These are phyloP conservation scores for Kluyveromyces aestuarii DNA, from an alignment of 805 yeast species.

Conservation along the genomic window DNA sequence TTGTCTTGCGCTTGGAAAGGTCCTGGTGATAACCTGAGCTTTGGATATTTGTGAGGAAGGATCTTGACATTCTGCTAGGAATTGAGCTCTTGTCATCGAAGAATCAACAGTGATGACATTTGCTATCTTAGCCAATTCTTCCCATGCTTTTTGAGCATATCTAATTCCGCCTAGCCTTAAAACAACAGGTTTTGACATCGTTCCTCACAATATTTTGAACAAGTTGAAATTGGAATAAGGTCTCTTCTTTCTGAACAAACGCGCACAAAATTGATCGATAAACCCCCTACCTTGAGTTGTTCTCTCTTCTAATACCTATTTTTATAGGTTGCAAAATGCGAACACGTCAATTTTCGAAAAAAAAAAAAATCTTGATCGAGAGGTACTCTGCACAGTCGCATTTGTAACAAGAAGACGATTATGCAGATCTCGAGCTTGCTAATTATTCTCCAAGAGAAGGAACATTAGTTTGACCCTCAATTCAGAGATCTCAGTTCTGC, in stretches of 20 bases:
- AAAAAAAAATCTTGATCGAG: not conserved
- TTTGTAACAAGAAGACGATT: no score
- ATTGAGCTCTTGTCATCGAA: constrained; percentile 30
- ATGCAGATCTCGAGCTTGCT: no score
- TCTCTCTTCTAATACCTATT: not conserved
- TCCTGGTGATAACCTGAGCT: constrained; percentile 37
- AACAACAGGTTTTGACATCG: constrained; percentile 41
- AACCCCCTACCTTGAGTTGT: not conserved
- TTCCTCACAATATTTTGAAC: not conserved
- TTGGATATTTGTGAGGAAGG: constrained; percentile 25
- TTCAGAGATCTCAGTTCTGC: no score
- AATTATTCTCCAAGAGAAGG: no score
- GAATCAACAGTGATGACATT: constrained; percentile 40
- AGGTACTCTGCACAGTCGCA: no score
- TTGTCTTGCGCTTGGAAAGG: constrained; percentile 39
- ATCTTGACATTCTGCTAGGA: constrained; percentile 24
- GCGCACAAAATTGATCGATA: no score
- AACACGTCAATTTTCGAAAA: not conserved
- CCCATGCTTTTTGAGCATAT: constrained; percentile 62
- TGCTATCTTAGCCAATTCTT: constrained; percentile 37
- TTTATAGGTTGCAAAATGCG: not conserved
- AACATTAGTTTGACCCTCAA: no score
- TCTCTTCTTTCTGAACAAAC: no score
- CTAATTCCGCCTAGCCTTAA: constrained; percentile 54
- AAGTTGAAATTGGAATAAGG: no score